Evolutionary conservation across 257 asterid species (phyloP).

Genomic region (Rauvolfia tetraphylla): DNA sequence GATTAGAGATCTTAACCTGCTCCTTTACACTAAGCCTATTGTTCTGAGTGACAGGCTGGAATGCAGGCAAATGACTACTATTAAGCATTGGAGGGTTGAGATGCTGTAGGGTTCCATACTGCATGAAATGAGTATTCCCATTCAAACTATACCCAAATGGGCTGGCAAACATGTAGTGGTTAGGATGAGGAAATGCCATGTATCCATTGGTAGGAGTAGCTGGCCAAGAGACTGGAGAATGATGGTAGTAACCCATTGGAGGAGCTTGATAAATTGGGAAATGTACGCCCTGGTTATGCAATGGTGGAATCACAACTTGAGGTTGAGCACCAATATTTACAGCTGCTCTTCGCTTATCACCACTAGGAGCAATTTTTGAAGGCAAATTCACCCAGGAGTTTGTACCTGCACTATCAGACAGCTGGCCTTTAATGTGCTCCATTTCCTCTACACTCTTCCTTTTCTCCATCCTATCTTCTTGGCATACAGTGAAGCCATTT

Average conservation of each 20-base stretch:
- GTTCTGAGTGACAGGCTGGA: constrained; percentile 57
- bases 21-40: constrained; percentile 41
- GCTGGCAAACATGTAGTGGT: constrained; percentile 57
- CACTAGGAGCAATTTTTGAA: constrained; percentile 33
- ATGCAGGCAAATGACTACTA: constrained; percentile 52
- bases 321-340: constrained; percentile 42
- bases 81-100: constrained; percentile 48
- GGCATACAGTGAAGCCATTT: constrained; percentile 34
- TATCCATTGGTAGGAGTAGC: constrained; percentile 63
- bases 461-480: constrained; percentile 23
- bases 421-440: constrained; percentile 29
- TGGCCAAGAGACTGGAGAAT: constrained; percentile 64
- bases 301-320: constrained; percentile 50
- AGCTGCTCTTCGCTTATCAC: constrained; percentile 40
- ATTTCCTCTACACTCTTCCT: constrained; percentile 23
- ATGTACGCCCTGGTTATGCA: constrained; percentile 56
- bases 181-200: constrained; percentile 60
- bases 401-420: constrained; percentile 29
- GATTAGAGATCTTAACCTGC: constrained; percentile 32
- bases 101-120: constrained; percentile 63
- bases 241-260: constrained; percentile 67
- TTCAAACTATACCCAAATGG: constrained; percentile 60
- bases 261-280: constrained; percentile 71
- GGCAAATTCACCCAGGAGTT: constrained; percentile 28
- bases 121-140: constrained; percentile 57